A percentile compares a stretch with the other conserved stretches of the same genome.
phyloP scores from a whole-genome alignment of 257 asterid species.

The Marsdenia floribunda region DNA sequence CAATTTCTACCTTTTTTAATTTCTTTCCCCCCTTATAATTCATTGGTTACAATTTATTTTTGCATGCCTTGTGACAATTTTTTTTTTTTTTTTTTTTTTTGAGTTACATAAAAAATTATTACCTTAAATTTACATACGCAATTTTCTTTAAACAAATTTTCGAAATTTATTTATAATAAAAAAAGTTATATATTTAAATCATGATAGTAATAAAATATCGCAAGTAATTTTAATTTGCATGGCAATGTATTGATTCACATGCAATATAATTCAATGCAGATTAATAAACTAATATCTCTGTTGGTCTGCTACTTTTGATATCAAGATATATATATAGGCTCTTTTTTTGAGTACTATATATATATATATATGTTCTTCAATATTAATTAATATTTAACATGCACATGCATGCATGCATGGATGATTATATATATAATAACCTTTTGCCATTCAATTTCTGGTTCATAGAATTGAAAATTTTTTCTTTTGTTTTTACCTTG shows the following conservation, averaged over 20 bases:
- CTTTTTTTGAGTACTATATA: not conserved
- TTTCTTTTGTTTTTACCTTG: not conserved
- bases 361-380: not conserved
- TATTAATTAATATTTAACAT: not conserved
- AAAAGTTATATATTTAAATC: too few relatives aligned
- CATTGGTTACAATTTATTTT: too few relatives aligned
- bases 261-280: not conserved
- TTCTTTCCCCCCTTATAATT: too few relatives aligned
- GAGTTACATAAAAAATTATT: not conserved
- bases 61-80: too few relatives aligned
- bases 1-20: too few relatives aligned
- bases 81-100: too few relatives aligned
- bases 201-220: too few relatives aligned
- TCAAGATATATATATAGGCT: not conserved
- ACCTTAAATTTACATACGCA: too few relatives aligned
- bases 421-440: too few relatives aligned
- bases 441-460: not conserved
- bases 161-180: too few relatives aligned
- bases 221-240: not conserved
- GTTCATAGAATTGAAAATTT: not conserved
- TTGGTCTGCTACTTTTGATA: not conserved
- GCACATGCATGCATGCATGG: slow-evolving; percentile 1
- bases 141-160: too few relatives aligned
- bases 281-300: not conserved
- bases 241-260: not conserved